Conservation (phyloP, 2,329 filamentous ascomycete species). For the Pseudocercospora eumusae region DNA sequence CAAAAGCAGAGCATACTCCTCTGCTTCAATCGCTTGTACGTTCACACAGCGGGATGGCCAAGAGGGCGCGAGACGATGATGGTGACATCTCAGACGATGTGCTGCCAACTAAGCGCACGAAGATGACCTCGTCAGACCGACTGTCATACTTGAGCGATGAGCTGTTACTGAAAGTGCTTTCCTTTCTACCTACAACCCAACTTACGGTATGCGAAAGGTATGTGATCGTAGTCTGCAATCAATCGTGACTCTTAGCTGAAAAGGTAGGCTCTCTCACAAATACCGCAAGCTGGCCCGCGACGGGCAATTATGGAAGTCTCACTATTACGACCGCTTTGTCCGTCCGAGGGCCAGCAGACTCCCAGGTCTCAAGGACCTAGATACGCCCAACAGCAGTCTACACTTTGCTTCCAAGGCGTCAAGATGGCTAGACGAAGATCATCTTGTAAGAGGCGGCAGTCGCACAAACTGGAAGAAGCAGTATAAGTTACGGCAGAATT, state of each 20-base stretch:
- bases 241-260: slow-evolving; percentile 39
- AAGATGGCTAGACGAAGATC: slow-evolving; percentile 63
- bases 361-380: slow-evolving; percentile 60
- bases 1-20: neutral
- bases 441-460: slow-evolving; percentile 54
- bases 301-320: slow-evolving; percentile 84
- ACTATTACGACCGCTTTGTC: slow-evolving; percentile 87
- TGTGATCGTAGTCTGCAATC: slow-evolving; percentile 11
- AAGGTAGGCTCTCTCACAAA: slow-evolving; percentile 69
- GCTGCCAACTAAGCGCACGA: slow-evolving; percentile 49
- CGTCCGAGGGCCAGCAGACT: slow-evolving; percentile 75
- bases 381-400: slow-evolving; percentile 42
- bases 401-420: slow-evolving; percentile 58
- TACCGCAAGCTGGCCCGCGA: slow-evolving; percentile 74
- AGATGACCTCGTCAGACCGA: slow-evolving; percentile 54
- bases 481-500: slow-evolving; percentile 87
- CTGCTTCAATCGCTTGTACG: neutral
- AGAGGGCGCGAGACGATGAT: slow-evolving; percentile 42
- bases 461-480: slow-evolving; percentile 80
- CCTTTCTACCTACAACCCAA: slow-evolving; percentile 68
- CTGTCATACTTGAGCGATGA: slow-evolving; percentile 82
- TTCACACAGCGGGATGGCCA: slow-evolving; percentile 36
- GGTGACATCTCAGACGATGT: slow-evolving; percentile 23
- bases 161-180: slow-evolving; percentile 79
- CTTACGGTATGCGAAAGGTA: slow-evolving; percentile 67